phyloP scores from a whole-genome alignment of 192 early-diverging fungal species.

The Coemansia sp. region DNA sequence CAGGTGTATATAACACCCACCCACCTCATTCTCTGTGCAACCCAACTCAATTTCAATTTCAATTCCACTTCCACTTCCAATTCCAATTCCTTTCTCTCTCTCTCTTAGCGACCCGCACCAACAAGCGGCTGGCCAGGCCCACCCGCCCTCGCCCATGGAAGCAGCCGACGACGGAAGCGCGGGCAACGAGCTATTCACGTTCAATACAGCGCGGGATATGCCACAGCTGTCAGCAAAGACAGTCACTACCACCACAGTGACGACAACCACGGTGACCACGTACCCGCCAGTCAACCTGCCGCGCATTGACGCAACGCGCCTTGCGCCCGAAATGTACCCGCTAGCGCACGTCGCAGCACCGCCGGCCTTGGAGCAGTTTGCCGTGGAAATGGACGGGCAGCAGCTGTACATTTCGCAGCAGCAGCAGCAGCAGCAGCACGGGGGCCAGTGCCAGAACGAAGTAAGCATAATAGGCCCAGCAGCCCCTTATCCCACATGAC shows the following conservation, averaged over 20 bases:
- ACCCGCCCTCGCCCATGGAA: slow-evolving; percentile 2
- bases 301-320: slow-evolving; percentile 49
- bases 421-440: slow-evolving; percentile 44
- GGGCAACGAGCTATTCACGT: neutral
- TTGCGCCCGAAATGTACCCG: slow-evolving; percentile 69
- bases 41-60: no score
- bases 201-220: neutral
- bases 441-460: slow-evolving; percentile 24
- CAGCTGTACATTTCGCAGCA: slow-evolving; percentile 67
- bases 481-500: neutral
- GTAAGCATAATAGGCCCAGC: neutral
- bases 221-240: slow-evolving; percentile 60
- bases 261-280: slow-evolving; percentile 79
- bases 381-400: slow-evolving; percentile 76
- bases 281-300: slow-evolving; percentile 74
- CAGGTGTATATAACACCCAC: neutral
- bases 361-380: slow-evolving; percentile 76
- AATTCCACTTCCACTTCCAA: no score
- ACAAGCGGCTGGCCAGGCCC: neutral
- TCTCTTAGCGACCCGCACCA: neutral
- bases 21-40: no score
- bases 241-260: slow-evolving; percentile 71
- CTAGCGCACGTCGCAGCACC: slow-evolving; percentile 75
- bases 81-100: no score
- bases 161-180: neutral